These are phyloP conservation scores for Butyriboletus appendiculatus DNA, from an alignment of 1,284 basidiomycete species.

Conservation along the genomic window DNA sequence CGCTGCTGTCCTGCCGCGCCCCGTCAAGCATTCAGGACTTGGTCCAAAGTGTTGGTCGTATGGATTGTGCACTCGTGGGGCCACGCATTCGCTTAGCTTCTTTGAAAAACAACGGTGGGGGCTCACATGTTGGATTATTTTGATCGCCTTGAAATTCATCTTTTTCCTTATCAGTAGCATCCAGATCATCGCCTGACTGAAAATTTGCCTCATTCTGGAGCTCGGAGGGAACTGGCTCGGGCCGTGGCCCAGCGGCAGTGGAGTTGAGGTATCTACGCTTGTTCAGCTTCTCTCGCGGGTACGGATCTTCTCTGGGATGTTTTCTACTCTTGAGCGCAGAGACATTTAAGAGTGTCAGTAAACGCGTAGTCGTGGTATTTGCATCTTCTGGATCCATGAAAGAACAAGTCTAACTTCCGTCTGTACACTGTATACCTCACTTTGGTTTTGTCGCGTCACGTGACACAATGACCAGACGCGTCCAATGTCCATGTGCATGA, in stretches of 20 bases:
- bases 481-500: neutral
- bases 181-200: conserved; percentile 16
- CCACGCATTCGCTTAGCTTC: neutral
- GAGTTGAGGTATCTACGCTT: conserved; percentile 49
- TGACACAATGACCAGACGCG: conserved; percentile 25
- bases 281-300: conserved; percentile 62
- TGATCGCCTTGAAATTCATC: conserved; percentile 15
- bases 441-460: conserved; percentile 13
- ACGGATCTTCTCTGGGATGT: conserved; percentile 50
- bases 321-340: conserved; percentile 74
- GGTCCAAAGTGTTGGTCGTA: conserved; percentile 72
- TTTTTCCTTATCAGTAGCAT: conserved; percentile 13
- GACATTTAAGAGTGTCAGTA: conserved; percentile 94
- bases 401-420: neutral
- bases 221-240: conserved; percentile 4
- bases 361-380: conserved; percentile 71
- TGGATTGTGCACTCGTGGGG: conserved; percentile 37
- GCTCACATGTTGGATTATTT: conserved; percentile 32
- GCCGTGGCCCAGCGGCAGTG: conserved; percentile 20
- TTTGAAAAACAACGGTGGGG: neutral
- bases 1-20: conserved; percentile 46
- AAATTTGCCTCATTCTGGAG: conserved; percentile 4
- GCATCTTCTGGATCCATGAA: conserved; percentile 41
- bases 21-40: conserved; percentile 48
- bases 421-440: no score